phyloP scores from a whole-genome alignment of 2,329 filamentous ascomycete species.

The Ceratocystis lukuohia region DNA sequence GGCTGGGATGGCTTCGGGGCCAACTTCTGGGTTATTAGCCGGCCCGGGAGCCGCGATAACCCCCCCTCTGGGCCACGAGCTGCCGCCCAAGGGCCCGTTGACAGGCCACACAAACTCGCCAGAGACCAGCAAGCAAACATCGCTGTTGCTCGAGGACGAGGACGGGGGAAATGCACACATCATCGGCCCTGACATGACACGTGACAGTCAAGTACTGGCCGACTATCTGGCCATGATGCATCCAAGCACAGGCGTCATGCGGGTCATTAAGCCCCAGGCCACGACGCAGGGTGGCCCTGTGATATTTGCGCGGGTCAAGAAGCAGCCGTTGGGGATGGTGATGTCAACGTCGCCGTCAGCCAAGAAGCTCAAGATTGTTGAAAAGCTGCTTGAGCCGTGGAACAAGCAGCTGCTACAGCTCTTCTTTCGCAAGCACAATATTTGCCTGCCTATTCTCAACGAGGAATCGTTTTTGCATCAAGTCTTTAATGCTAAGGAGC shows the following conservation, averaged over 20 bases:
- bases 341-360: slow-evolving; percentile 29
- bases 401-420: slow-evolving; percentile 37
- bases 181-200: slow-evolving; percentile 45
- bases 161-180: slow-evolving; percentile 38
- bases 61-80: slow-evolving; percentile 13
- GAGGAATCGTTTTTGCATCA: slow-evolving; percentile 39
- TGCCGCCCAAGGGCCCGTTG: slow-evolving; percentile 10
- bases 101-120: slow-evolving; percentile 9
- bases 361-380: slow-evolving; percentile 41
- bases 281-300: slow-evolving; percentile 29
- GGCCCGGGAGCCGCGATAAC: slow-evolving; percentile 11
- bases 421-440: slow-evolving; percentile 44
- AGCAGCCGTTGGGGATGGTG: slow-evolving; percentile 32
- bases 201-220: slow-evolving; percentile 48
- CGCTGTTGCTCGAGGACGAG: slow-evolving; percentile 25
- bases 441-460: slow-evolving; percentile 49
- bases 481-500: slow-evolving; percentile 32
- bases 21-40: not conserved
- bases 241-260: slow-evolving; percentile 25
- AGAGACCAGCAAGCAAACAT: slow-evolving; percentile 20
- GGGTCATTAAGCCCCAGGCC: slow-evolving; percentile 26
- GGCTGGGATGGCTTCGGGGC: not conserved
- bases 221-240: slow-evolving; percentile 36
- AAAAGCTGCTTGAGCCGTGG: slow-evolving; percentile 45
- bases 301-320: slow-evolving; percentile 35